Evolutionary conservation across 306 rosid genomes (phyloP), one percentile per base, ranked within the genome.

Genomic region (Rubus parviflorus): DNA sequence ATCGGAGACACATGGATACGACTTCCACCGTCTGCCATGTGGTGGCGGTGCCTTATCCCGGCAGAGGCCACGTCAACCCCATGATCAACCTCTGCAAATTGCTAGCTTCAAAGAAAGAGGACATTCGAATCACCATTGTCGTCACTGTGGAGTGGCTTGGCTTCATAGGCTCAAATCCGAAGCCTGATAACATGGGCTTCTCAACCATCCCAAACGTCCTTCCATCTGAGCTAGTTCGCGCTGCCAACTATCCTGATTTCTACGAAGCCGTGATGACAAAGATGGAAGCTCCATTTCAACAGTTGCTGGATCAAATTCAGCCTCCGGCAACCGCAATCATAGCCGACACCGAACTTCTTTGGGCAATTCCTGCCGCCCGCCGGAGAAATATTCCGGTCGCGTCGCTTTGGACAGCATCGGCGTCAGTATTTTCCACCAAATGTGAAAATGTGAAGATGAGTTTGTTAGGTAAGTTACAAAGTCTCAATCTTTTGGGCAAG

Each of bases 11-110:
- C 15, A 70, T 70, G 74, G 8, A 51, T 7, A 52, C 75, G 7
- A 30, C 66, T 51, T n/a, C 76, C 52, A n/a, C 12, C 3, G 1
- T 13, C 12, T 62, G 75, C 81, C 89, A 83, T 37, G 48, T 86
- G n/a, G 82, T 85, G 61, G 89, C 88, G 8, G 63, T 85, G 68
- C 85, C 86, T 3, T 83, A 74, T 67, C 89, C 93, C 0, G 85
- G 77, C 2, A 72, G 87, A 3, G 87, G 89, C 77, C 90, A 74
- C 81, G 48, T 86, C 56, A 89, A 85, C 79, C 83, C 90, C 40
- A 66, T 79, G 82, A 76, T 84, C 73, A 88, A 78, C 90, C 70
- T 84, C 45, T 79, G 88, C 77, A 79, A 79, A 12, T 66, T 58
- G 41, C 77, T 85, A 42, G 30, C 63, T 35, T 47, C 74, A 53